A percentile compares a stretch with the other conserved stretches of the same genome.
Evolutionary conservation across 257 asterid genomes (phyloP).

Genomic region (Parsonsia alboflavescens): DNA sequence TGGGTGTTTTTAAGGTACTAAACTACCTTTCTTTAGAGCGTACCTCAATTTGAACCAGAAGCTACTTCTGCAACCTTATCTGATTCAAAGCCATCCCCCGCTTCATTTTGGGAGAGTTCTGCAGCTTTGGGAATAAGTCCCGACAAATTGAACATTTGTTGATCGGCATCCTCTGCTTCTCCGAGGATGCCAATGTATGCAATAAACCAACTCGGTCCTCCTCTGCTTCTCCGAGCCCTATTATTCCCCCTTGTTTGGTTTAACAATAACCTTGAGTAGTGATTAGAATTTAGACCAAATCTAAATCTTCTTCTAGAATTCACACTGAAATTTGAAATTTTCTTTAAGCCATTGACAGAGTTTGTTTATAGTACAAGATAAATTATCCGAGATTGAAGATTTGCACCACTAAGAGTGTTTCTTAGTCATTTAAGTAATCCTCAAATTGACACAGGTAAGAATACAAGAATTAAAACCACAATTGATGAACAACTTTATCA

Average conservation of each 20-base stretch:
- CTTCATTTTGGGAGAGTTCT: constrained; percentile 40
- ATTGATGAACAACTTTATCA: constrained; percentile 4
- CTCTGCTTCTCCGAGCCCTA: constrained; percentile 87
- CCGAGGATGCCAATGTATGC: constrained; percentile 49
- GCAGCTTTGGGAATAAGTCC: constrained; percentile 96
- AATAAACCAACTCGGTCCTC: constrained; percentile 54
- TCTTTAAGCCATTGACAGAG: background rate
- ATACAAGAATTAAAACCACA: background rate
- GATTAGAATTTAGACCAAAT: background rate
- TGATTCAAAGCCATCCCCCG: background rate
- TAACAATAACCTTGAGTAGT: no score
- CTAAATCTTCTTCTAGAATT: background rate
- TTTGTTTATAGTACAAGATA: background rate
- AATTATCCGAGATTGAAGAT: background rate
- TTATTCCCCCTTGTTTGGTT: constrained; percentile 41
- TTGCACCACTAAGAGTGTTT: background rate
- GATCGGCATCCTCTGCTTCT: constrained; percentile 95
- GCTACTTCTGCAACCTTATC: constrained; percentile 10
- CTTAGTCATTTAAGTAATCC: background rate
- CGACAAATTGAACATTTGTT: constrained; percentile 76
- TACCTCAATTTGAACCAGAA: background rate
- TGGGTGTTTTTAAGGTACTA: no score
- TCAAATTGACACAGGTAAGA: background rate
- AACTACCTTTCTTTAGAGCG: no score
- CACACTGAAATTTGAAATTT: background rate